Base-by-base conservation (phyloP, 257 asterid species). In the Perilla frutescens region DNA sequence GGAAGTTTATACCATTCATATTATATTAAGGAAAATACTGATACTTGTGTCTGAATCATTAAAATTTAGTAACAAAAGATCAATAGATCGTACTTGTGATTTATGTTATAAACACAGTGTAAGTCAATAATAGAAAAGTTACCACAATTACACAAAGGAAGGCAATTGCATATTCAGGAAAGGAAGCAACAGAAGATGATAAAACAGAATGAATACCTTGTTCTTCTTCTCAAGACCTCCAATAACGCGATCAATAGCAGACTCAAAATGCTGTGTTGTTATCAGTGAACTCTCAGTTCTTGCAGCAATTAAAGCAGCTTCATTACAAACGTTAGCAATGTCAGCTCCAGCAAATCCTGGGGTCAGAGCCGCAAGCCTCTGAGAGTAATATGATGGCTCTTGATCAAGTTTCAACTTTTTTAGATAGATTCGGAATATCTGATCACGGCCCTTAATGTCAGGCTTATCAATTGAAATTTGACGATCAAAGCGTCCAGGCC, bases 301-400 rank as follows among this genome's bases (percentile, higher is more conserved):
- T 15, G 91, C 97, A 8, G 98, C 98, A 77, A 93, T 82, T 48
- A 93, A 80, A 72, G 98, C 97, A 81, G 98, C 98, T 73, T 93
- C 97, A 75, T 93, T 93, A 64, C 98, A 93, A 15, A 93, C 92
- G 78, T 91, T 93, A 26, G 96, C 96, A 68, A 93, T 93, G 82
- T 93, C 98, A 11, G 98, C 98, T 41, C 98, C 98, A 47, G 98
- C 92, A 83, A 93, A 89, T 51, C 98, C 98, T 41, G 98, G 98
- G 45, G 98, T 93, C 51, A 93, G 87, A 59, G 98, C 97, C 47
- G 96, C 96, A 72, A 93, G 96, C 82, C 97, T 85, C 75, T 85
- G 88, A 10, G 98, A 93, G 80, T 89, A 90, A 76, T 49, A 91
- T 1, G 93, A 76, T 7, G 96, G 84, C 63, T 89, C 88, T n/a